Evolutionary conservation across 2,329 filamentous ascomycete species (phyloP).

Genomic region (Mycosphaerella arachidis): DNA sequence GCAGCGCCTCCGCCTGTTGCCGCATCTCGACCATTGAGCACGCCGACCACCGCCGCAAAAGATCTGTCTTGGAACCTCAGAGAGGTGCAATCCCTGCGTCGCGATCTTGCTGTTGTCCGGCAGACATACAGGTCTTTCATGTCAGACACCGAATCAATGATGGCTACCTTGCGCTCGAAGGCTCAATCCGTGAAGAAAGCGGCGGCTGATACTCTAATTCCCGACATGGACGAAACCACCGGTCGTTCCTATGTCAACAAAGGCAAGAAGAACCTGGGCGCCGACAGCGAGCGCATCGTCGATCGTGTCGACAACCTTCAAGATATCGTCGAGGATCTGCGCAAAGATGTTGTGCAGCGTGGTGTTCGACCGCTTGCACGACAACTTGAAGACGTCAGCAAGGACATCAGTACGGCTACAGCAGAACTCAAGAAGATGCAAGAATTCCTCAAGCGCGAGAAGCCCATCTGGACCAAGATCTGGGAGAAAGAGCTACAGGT

Average conservation of each 20-base stretch:
- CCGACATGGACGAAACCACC: conserved; percentile 68
- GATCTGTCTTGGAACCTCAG: conserved; percentile 59
- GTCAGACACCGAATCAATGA: conserved; percentile 80
- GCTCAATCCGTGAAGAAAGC: conserved; percentile 74
- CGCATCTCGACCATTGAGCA: conserved; percentile 27
- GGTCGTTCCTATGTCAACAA: conserved; percentile 79
- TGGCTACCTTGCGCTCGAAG: conserved; percentile 76
- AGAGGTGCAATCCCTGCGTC: conserved; percentile 76
- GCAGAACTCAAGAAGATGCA: conserved; percentile 92
- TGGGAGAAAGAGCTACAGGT: conserved; percentile 97
- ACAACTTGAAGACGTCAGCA: conserved; percentile 82
- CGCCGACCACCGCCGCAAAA: conserved; percentile 15
- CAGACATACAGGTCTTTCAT: conserved; percentile 93
- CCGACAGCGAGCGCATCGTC: conserved; percentile 86
- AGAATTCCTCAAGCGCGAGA: conserved; percentile 85
- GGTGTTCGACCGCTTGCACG: conserved; percentile 87
- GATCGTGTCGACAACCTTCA: conserved; percentile 94
- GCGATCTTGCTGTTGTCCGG: conserved; percentile 83
- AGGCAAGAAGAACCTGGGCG: conserved; percentile 80
- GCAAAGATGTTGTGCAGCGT: conserved; percentile 91
- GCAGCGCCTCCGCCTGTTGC: conserved; percentile 43
- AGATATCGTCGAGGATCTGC: conserved; percentile 90
- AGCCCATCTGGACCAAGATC: conserved; percentile 97
- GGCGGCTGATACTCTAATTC: conserved; percentile 66
- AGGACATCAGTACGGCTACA: conserved; percentile 75